Base-by-base conservation (phyloP, 192 early-diverging fungal species). In the Phycomyces blakesleeanus region DNA sequence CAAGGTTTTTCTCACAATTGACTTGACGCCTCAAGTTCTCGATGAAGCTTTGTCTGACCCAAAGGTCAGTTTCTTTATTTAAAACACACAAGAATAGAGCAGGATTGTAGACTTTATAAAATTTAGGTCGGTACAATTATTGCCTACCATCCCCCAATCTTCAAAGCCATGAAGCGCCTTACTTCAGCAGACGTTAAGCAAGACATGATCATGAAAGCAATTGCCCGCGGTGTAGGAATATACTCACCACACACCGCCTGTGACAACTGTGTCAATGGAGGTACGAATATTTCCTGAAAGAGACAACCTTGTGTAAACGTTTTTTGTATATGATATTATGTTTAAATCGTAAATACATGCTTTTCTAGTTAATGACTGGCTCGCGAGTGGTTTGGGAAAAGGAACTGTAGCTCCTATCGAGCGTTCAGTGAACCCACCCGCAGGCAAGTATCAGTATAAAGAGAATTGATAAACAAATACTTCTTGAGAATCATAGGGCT, bases 141-240 rank as follows among this genome's bases (percentile, higher is more conserved):
- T 18, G 78, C 93, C 21, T 98, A 98, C 76, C 94, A 96, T 71
- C 96, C 94, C 39, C 93, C 94, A 10, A 88, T 98, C 52, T 98
- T 98, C 78, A 75, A 75, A 15, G 66, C 86, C 20, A 81, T 92
- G 71, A 97, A 96, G 73, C 84, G 85, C 21, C 79, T 96, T 44
- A 81, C 78, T 16, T 69, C 89, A 66, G 69, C 75, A 40, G 89
- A 96, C 74, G 78, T 81, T 14, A 94, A 93, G 72, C 91, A 93
- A 69, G 76, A 76, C 53, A 88, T 95, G 66, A 83, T 93, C 0
- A 73, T 97, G 24, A 84, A 82, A 59, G 91, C 90, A 51, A 85
- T 88, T 6, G 93, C 93, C n/a, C 77, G 81, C 18, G 93, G 93
- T 29, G 80, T 97, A 21, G 91, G 92, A 18, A 82, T 98, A 40